Evolutionary conservation across 768 basidiomycete species (phyloP), one percentile per base, ranked within the genome.

Genomic region (Mycena vitilis): DNA sequence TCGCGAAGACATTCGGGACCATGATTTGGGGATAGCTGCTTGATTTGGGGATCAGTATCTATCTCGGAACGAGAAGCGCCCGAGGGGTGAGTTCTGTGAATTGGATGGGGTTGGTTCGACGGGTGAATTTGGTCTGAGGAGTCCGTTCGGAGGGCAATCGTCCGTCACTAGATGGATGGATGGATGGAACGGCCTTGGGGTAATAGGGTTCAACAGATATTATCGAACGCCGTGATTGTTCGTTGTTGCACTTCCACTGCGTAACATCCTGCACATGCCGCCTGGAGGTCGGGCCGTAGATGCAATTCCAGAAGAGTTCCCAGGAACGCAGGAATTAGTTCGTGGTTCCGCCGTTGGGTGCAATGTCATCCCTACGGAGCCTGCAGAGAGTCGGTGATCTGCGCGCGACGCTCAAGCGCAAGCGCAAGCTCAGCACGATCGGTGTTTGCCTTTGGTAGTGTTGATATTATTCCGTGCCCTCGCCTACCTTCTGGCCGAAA

Each of bases 351-450:
- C n/a, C n/a, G n/a, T n/a, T n/a, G n/a, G n/a, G 16, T 44, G 23
- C 42, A 59, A 30, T 45, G 44, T 59, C 18, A 44, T 22, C 8
- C 30, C 44, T 10, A 16, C 57, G n/a, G 30, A 59, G 44, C 44
- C 10, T 18, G 9, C 18, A 22, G 45, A 40, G 36, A 16, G 25
- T 18, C 34, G 36, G 51, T 60, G 66, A 67, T 67, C 66, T 62
- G 55, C 60, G 45, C 40, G 58, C 34, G 59, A 66, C 22, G 37
- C 54, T 66, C 59, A 61, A 56, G 55, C 66, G 36, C 38, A 68
- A 68, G 23, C 60, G 54, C 55, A 63, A 68, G 61, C 67, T 68
- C 61, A 63, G 18, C 56, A 68, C 61, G 67, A 68, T 68, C 61
- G 66, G 65, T 47, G 58, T 48, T 66, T 47, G 49, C 25, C 57